phyloP scores from a whole-genome alignment of 768 basidiomycete species.

The Filobasidium wieringae region DNA sequence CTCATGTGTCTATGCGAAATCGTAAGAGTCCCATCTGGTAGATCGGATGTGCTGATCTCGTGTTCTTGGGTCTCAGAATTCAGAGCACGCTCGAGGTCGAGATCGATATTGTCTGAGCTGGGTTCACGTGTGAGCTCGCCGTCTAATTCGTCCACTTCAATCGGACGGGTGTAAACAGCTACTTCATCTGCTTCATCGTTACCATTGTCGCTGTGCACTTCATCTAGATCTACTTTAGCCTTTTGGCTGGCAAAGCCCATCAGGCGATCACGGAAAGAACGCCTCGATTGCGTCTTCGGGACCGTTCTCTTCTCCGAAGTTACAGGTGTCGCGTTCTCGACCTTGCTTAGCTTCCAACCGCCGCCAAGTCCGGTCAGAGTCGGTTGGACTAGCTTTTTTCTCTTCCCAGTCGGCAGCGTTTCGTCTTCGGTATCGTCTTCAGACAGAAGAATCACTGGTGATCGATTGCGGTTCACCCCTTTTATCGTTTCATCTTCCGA shows the following conservation, averaged over 20 bases:
- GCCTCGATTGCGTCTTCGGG: background rate
- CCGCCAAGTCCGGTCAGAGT: background rate
- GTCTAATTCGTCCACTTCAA: background rate
- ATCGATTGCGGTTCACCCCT: background rate
- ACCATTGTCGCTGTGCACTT: background rate
- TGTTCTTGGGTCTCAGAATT: conserved; percentile 23
- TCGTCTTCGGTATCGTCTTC: background rate
- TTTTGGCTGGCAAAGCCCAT: conserved; percentile 48
- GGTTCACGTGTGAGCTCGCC: background rate
- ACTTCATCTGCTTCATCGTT: conserved; percentile 1
- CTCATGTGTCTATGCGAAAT: background rate
- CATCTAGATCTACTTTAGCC: conserved; percentile 31
- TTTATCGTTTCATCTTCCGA: background rate
- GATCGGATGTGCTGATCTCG: conserved; percentile 19
- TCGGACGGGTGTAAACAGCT: background rate
- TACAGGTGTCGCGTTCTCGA: background rate
- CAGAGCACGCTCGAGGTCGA: background rate
- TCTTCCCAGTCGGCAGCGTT: background rate
- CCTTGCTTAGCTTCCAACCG: background rate
- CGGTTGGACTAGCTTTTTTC: background rate
- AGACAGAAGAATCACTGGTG: background rate
- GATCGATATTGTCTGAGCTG: background rate
- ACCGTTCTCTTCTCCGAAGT: too few relatives aligned
- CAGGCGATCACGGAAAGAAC: background rate
- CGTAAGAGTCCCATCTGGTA: background rate